Evolutionary conservation across 495 filamentous ascomycete species (phyloP).

Genomic region (Neurospora discreta): DNA sequence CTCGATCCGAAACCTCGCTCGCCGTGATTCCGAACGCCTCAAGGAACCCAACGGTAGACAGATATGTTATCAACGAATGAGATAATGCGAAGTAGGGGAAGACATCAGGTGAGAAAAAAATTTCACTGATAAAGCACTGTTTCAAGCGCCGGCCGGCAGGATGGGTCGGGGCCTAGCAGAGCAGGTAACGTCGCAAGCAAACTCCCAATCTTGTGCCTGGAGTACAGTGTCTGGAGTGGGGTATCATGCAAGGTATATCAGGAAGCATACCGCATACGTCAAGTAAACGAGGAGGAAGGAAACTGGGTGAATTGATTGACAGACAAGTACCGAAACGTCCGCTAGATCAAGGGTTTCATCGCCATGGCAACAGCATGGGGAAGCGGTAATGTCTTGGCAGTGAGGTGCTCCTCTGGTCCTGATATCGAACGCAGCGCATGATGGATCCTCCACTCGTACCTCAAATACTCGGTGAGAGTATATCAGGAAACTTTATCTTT

Average conservation of each 20-base stretch:
- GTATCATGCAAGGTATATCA: not conserved
- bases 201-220: not conserved
- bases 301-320: not conserved
- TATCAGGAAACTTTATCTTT: not conserved
- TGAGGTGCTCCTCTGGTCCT: not conserved
- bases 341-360: not conserved
- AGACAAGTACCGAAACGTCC: not conserved
- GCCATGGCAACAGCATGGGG: not conserved
- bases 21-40: not conserved
- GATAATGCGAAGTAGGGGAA: not conserved
- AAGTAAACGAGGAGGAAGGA: not conserved
- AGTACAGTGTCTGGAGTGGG: not conserved
- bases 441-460: not conserved
- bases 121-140: not conserved
- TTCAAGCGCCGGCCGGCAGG: not conserved
- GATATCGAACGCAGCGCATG: not conserved
- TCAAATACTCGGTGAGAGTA: not conserved
- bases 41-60: not conserved
- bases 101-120: not conserved
- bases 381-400: not conserved
- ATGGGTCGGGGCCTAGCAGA: not conserved
- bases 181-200: not conserved
- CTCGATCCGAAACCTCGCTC: not conserved
- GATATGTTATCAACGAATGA: not conserved
- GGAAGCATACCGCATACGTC: not conserved